Evolutionary conservation across 257 asterid species (phyloP), one percentile per base, ranked within the genome.

Genomic region (Striga asiatica): DNA sequence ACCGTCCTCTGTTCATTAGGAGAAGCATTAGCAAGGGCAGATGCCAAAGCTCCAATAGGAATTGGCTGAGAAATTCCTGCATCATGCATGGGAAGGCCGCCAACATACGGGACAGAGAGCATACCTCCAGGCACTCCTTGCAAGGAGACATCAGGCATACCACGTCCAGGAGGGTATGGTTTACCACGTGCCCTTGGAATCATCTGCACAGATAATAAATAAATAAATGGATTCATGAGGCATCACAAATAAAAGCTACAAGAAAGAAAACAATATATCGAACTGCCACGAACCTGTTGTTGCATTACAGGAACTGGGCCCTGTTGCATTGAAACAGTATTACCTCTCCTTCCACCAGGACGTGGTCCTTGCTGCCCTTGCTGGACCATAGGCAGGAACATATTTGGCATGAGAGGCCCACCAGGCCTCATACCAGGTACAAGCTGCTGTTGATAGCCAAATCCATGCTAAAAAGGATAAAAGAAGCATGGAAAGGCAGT

Each of bases 371-470:
- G 98, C 70, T 78, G 96, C 6, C 94, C 89, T 75, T 78, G 96
- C 56, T 84, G 98, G 71, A 82, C 85, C 84, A 92, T 13, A 45
- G 97, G 95, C 76, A 84, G 14, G 62, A 82, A 88, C 80, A 88
- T 85, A 66, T 88, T 92, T 0, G 91, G 93, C 91, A 88, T 74
- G 39, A 88, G 88, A 38, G 78, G 84, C 47, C 89, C 97, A 54
- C 65, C 93, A 35, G 98, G 95, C 77, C 98, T 78, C 94, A 88
- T 78, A 28, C 95, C 94, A 25, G 98, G 98, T 59, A 91, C 82
- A 54, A 91, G 95, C 63, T 91, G 98, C 82, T 91, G 98, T 57
- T 87, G 98, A 72, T 91, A 91, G 45, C 96, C 98, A 66, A 87
- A 91, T 50, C 96, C 98, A 82, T 93, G 85, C 98, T 86, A 80